Evolutionary conservation across 345 rosid genomes (phyloP), one percentile per base, ranked within the genome.

Genomic region (Linum lewisii): DNA sequence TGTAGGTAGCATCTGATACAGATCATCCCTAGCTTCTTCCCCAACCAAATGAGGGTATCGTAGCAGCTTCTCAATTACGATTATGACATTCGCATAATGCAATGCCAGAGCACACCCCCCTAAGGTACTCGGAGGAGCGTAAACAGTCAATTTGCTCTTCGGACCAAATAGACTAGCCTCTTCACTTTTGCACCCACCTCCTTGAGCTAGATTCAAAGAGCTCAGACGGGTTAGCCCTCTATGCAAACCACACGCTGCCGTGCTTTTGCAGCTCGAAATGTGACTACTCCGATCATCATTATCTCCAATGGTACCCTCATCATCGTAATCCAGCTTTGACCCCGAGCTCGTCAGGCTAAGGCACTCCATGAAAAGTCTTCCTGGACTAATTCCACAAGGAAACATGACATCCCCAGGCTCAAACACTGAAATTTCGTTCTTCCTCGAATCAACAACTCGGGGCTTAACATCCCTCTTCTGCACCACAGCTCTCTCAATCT

Each of bases 101-200:
- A 93, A 67, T 54, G 97, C 85, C 38, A 93, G 73, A 44, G 97
- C 95, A 51, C 94, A 86, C 4, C 99, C 97, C 61, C 99, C 99
- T 55, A 89, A 67, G 0, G 97, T 86, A n/a, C 86, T 79, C 60
- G 78, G 73, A 21, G 86, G 65, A 68, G 88, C 85, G 54, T 77
- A 82, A 6, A 63, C 69, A 1, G 80, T 71, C 42, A 86, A 59
- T 60, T 79, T 75, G 63, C 84, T 84, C 62, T 75, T 85, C 15
- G 75, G 77, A 63, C 88, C 83, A 42, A 75, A 75, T 32, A 61
- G 76, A 4, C 47, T 42, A 62, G 78, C 67, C 58, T 63, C 65
- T 13, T 61, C n/a, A n/a, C n/a, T n/a, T n/a, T n/a, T n/a, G n/a
- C n/a, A n/a, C n/a, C n/a, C n/a, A n/a, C n/a, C 57, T 58, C 18